phyloP scores from a whole-genome alignment of 2,329 filamentous ascomycete species.

The Mycocentrospora acerina region DNA sequence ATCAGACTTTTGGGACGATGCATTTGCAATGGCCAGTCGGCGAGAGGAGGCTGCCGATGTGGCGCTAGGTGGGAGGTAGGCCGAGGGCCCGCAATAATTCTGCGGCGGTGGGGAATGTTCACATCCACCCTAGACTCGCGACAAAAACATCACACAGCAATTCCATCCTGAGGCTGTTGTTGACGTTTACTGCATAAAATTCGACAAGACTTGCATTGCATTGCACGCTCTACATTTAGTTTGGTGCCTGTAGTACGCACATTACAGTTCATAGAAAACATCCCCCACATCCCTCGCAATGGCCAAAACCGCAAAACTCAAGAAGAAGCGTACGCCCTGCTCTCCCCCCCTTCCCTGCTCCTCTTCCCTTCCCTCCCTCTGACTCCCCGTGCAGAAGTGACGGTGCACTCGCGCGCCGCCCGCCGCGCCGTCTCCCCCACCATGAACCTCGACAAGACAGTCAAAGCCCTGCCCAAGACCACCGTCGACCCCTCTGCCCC shows the following conservation, averaged over 20 bases:
- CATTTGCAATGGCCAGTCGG: too few species aligned
- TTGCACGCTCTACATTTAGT: too few species aligned
- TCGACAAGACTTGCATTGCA: too few species aligned
- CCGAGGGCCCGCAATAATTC: slow-evolving; percentile 17
- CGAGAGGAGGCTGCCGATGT: neutral
- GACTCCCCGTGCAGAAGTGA: slow-evolving; percentile 52
- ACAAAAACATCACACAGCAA: neutral
- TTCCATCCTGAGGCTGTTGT: neutral
- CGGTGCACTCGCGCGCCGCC: slow-evolving; percentile 72
- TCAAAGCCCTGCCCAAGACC: slow-evolving; percentile 53
- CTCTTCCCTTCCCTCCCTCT: slow-evolving; percentile 3
- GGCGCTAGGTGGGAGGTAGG: too few species aligned
- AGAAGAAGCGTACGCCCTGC: slow-evolving; percentile 44
- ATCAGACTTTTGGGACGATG: slow-evolving; percentile 11
- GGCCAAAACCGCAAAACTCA: slow-evolving; percentile 51
- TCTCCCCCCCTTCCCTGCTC: neutral
- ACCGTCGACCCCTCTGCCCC: slow-evolving; percentile 27
- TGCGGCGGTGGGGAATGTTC: slow-evolving; percentile 17
- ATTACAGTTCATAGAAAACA: too few species aligned
- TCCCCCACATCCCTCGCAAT: slow-evolving; percentile 27
- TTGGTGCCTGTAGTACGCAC: too few species aligned
- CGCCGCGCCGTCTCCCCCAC: slow-evolving; percentile 70
- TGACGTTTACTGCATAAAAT: too few species aligned
- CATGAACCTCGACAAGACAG: slow-evolving; percentile 71
- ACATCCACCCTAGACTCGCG: neutral